Percentiles rank a stretch among this genome's conserved stretches.
Evolutionary conservation across 2,329 filamentous ascomycete genomes (phyloP).

Genomic region (Fusarium secorum): DNA sequence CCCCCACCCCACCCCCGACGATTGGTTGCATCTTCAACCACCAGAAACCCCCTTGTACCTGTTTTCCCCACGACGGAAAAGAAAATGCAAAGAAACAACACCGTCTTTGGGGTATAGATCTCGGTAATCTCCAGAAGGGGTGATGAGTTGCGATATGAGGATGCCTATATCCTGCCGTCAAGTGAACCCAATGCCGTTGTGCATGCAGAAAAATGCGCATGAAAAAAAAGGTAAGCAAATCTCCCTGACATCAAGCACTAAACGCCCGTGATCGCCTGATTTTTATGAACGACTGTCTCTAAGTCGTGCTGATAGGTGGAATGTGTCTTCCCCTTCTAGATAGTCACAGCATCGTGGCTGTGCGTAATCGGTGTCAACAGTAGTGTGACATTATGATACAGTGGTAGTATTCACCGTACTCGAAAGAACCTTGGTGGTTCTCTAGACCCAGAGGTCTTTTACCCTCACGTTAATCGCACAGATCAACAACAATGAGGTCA

Average conservation of each 20-base stretch:
- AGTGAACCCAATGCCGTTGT: conserved; percentile 14
- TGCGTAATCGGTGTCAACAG: conserved; percentile 6
- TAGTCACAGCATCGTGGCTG: not conserved
- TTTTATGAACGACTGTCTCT: not conserved
- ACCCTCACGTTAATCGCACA: not conserved
- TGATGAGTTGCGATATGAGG: not conserved
- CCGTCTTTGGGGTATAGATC: conserved; percentile 1
- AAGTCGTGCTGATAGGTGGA: not conserved
- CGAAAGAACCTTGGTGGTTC: not conserved
- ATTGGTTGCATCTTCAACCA: conserved; percentile 1
- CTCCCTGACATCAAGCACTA: conserved; percentile 8
- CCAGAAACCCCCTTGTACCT: conserved; percentile 8
- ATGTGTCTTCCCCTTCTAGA: conserved; percentile 1
- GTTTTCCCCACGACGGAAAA: conserved; percentile 9
- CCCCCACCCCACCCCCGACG: too few species aligned
- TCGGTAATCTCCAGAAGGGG: conserved; percentile 22
- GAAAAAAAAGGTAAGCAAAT: conserved; percentile 19
- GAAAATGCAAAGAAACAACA: conserved; percentile 24
- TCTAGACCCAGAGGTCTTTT: not conserved
- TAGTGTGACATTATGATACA: conserved; percentile 8
- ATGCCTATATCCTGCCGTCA: conserved; percentile 11
- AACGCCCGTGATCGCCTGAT: conserved; percentile 6
- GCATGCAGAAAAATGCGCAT: conserved; percentile 5
- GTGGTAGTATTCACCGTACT: conserved; percentile 7
- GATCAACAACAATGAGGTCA: not conserved